These are phyloP conservation scores for Phytophthora kernoviae DNA, from an alignment of 352 stramenopile species.

Conservation along the genomic window DNA sequence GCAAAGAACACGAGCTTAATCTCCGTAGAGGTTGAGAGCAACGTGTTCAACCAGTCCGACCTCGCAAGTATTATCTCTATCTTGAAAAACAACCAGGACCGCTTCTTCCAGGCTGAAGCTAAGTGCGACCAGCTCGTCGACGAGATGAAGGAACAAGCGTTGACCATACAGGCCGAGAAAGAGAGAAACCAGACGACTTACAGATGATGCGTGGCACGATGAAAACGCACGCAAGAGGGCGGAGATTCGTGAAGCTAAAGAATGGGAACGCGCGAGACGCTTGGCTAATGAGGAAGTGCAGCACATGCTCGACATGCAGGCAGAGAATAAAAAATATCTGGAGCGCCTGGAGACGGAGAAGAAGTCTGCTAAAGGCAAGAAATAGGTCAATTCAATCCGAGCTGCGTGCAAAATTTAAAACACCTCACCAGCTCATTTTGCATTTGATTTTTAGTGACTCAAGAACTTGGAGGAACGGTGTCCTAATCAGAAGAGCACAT, in stretches of 20 bases:
- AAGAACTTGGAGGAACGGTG: no score
- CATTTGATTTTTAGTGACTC: no score
- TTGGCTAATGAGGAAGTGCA: constrained; percentile 50
- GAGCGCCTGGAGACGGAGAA: constrained; percentile 46
- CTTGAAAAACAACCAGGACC: constrained; percentile 51
- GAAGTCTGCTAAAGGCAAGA: constrained; percentile 62
- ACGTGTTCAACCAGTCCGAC: constrained; percentile 53
- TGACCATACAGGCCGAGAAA: constrained; percentile 40
- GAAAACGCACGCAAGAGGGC: constrained; percentile 53
- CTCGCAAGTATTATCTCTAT: constrained; percentile 45
- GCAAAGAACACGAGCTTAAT: constrained; percentile 55
- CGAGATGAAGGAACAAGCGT: constrained; percentile 36
- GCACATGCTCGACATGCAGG: constrained; percentile 54
- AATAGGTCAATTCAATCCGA: constrained; percentile 16
- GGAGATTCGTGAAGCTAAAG: constrained; percentile 49
- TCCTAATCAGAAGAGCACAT: no score
- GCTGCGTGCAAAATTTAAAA: background rate
- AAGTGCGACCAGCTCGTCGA: constrained; percentile 25
- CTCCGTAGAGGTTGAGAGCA: constrained; percentile 54
- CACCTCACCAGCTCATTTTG: background rate
- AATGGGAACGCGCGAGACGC: constrained; percentile 52
- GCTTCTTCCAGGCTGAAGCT: constrained; percentile 29
- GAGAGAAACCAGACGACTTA: constrained; percentile 41
- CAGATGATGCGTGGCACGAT: constrained; percentile 56
- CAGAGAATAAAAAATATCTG: constrained; percentile 61